Conservation (phyloP, 129 eudicot genomes). For the Flaveria linearis region DNA sequence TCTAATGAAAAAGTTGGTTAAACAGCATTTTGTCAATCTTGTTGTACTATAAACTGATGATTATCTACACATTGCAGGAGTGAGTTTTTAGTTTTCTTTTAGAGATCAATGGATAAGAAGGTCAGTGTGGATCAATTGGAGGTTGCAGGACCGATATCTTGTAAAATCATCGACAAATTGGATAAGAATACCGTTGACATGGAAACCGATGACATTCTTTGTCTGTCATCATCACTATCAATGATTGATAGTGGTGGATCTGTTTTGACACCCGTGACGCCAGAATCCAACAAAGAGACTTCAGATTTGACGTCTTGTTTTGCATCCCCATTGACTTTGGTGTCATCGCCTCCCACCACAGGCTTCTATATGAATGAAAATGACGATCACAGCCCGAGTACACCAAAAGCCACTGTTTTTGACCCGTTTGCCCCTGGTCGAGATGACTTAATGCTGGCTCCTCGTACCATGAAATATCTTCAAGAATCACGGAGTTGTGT, state of each 20-base stretch:
- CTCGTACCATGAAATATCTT: constrained; percentile 38
- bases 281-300: constrained; percentile 43
- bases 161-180: constrained; percentile 12
- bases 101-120: constrained; percentile 35
- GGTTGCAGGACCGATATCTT: background rate
- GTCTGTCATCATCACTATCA: constrained; percentile 18
- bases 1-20: no score
- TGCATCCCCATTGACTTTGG: constrained; percentile 37
- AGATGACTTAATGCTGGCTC: constrained; percentile 48
- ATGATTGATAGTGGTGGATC: constrained; percentile 22
- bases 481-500: constrained; percentile 41
- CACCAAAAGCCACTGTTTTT: constrained; percentile 58
- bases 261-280: constrained; percentile 50
- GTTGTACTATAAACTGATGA: background rate
- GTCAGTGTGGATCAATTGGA: constrained; percentile 22
- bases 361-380: constrained; percentile 23
- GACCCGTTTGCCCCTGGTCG: constrained; percentile 84
- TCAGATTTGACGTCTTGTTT: constrained; percentile 25
- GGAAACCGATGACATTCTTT: constrained; percentile 21
- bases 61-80: constrained; percentile 16
- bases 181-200: constrained; percentile 15
- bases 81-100: background rate
- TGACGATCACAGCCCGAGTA: constrained; percentile 31
- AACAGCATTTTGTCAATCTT: no score
- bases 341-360: constrained; percentile 22